Base-by-base conservation (phyloP, 2,329 filamentous ascomycete genomes). In the Colletotrichum simmondsii region DNA sequence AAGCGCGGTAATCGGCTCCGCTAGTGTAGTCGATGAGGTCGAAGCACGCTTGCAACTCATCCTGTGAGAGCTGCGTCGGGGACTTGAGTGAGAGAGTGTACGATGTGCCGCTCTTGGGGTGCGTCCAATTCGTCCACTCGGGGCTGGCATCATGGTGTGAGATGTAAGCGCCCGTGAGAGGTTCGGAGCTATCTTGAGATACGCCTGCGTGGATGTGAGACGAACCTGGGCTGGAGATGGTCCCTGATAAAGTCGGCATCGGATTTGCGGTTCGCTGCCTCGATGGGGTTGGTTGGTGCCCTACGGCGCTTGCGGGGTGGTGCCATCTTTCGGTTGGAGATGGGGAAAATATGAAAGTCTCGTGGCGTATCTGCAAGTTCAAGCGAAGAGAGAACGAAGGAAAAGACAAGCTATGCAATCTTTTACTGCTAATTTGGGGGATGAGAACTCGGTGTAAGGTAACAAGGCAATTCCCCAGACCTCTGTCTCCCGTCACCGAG, bases 11-110 rank as follows among this genome's bases (percentile, higher is more conserved):
- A 80, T 92, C 90, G 6, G 82, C 77, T 16, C 85, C 84, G 76
- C 92, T 94, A 0, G 93, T 95, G 61, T 85, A 81, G 73, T 92
- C 87, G 64, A 95, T 85, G 30, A 92, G 81, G 24, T 78, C 72
- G 75, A 89, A 90, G 76, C 91, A 92, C 1, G 85, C 82, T 28
- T 85, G 78, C 26, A 92, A 79, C 30, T 91, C 88, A 3, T 78
- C 77, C 1, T 80, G 75, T 5, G 76, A 77, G 28, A 92, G 79
- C n/a, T 76, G 75, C 2, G 75, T 77, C 0, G 88, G 79, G 4
- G 80, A 77, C 10, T 78, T 74, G n/a, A 92, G 82, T 46, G 77
- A 78, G 46, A 92, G 76, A 0, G 78, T 75, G 80, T 89, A 90
- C 5, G 72, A 67, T 7, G 75, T 74, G 6, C 79, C 77, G 0